Conservation (phyloP, 164 flowering plant species). For the Berberis thunbergii region DNA sequence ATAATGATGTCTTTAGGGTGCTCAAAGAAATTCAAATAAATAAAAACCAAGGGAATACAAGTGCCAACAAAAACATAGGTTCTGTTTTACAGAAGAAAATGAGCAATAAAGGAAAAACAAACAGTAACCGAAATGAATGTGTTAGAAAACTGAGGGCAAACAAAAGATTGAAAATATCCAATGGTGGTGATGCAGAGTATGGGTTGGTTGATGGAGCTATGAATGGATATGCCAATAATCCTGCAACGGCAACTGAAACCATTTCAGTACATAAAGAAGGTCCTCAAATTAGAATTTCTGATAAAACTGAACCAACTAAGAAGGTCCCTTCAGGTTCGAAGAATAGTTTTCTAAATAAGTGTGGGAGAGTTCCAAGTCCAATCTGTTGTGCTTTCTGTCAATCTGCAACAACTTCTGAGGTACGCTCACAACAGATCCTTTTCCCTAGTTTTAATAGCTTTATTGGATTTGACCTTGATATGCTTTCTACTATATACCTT, state of each 20-base stretch:
- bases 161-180: conserved; percentile 23
- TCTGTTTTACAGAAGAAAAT: too few relatives aligned
- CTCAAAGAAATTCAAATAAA: conserved; percentile 10
- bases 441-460: not conserved
- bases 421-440: conserved; percentile 9
- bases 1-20: not conserved
- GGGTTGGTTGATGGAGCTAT: conserved; percentile 6
- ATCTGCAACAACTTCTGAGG: conserved; percentile 64
- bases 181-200: conserved; percentile 11
- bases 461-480: not conserved
- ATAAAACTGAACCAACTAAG: conserved; percentile 10
- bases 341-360: conserved; percentile 30
- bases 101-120: too few relatives aligned
- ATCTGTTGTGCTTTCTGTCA: conserved; percentile 76
- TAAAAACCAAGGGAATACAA: conserved; percentile 8
- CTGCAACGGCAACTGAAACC: conserved; percentile 12
- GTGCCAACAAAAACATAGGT: not conserved
- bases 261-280: conserved; percentile 3
- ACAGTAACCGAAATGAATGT: not conserved
- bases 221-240: conserved; percentile 6
- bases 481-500: not conserved
- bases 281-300: conserved; percentile 4
- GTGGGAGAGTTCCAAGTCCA: conserved; percentile 21
- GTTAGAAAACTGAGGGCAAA: conserved; percentile 5
- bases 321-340: conserved; percentile 13